phyloP scores from a whole-genome alignment of 1,139 yeast species.

The Sugiyamaella paludigena region DNA sequence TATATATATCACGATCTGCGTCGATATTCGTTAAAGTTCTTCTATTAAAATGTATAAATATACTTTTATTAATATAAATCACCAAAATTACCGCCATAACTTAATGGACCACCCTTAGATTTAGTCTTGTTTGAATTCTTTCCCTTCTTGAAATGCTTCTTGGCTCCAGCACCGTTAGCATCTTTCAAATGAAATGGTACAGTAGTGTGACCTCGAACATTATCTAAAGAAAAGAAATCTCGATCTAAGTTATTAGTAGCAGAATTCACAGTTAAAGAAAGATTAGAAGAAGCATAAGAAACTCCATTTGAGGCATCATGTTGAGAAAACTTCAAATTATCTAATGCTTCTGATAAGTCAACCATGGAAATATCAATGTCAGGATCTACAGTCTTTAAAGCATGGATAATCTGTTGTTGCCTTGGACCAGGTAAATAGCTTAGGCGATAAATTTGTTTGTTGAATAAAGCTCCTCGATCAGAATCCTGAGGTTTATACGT shows the following conservation, averaged over 20 bases:
- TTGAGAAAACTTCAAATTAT: conserved; percentile 72
- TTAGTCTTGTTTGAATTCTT: conserved; percentile 68
- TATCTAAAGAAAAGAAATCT: conserved; percentile 73
- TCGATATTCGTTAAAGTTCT: no score
- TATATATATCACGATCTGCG: no score
- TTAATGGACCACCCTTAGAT: conserved; percentile 6
- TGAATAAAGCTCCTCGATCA: conserved; percentile 50
- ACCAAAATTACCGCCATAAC: conserved; percentile 20
- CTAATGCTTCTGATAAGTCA: conserved; percentile 66
- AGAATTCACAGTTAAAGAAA: conserved; percentile 44
- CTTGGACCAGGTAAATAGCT: conserved; percentile 62
- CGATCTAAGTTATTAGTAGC: conserved; percentile 58
- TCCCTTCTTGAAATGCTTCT: conserved; percentile 79
- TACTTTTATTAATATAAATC: conserved; percentile 14
- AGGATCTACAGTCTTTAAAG: conserved; percentile 25
- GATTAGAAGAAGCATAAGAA: conserved; percentile 39
- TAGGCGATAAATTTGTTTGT: conserved; percentile 66
- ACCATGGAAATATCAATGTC: conserved; percentile 48
- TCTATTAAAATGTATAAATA: no score
- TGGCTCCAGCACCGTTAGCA: conserved; percentile 37
- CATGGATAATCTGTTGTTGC: conserved; percentile 56
- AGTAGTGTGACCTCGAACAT: conserved; percentile 59
- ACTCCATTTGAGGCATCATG: conserved; percentile 51
- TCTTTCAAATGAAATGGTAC: conserved; percentile 68
- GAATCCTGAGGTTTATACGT: conserved; percentile 34